A percentile compares a stretch with the other conserved stretches of the same genome.
phyloP scores from a whole-genome alignment of 2,329 filamentous ascomycete species.

The Cytospora piceae region DNA sequence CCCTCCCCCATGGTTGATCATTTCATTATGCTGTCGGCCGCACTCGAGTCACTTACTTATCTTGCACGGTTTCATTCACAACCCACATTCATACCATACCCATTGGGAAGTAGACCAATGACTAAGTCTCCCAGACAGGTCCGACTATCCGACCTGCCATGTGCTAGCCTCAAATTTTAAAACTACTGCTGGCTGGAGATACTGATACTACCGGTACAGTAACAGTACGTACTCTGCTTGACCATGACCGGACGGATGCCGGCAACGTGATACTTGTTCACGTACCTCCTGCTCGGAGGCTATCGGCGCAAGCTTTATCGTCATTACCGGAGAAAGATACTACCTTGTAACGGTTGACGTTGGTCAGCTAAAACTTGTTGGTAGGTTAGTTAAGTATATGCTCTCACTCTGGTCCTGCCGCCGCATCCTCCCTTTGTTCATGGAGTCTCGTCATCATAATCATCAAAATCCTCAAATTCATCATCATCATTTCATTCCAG shows the following conservation, averaged over 20 bases:
- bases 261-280: slow-evolving; percentile 27
- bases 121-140: background rate
- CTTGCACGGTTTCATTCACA: slow-evolving; percentile 21
- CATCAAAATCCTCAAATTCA: no score
- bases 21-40: slow-evolving; percentile 7
- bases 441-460: slow-evolving; percentile 17
- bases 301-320: slow-evolving; percentile 19
- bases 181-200: slow-evolving; percentile 1
- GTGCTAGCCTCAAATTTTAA: slow-evolving; percentile 14
- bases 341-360: slow-evolving; percentile 7
- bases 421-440: slow-evolving; percentile 7
- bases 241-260: slow-evolving; percentile 10
- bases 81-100: no score
- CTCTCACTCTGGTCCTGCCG: slow-evolving; percentile 3
- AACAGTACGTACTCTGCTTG: background rate
- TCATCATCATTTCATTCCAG: no score
- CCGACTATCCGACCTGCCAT: background rate
- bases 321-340: slow-evolving; percentile 15
- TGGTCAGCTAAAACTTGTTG: background rate
- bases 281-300: slow-evolving; percentile 14
- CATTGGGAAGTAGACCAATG: slow-evolving; percentile 11
- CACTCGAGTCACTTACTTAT: slow-evolving; percentile 10
- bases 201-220: background rate
- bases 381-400: slow-evolving; percentile 24
- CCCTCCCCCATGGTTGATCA: background rate